A percentile compares a stretch with the other conserved stretches of the same genome.
Evolutionary conservation across 164 flowering plant species (phyloP).

Genomic region (Chimonanthus salicifolius): DNA sequence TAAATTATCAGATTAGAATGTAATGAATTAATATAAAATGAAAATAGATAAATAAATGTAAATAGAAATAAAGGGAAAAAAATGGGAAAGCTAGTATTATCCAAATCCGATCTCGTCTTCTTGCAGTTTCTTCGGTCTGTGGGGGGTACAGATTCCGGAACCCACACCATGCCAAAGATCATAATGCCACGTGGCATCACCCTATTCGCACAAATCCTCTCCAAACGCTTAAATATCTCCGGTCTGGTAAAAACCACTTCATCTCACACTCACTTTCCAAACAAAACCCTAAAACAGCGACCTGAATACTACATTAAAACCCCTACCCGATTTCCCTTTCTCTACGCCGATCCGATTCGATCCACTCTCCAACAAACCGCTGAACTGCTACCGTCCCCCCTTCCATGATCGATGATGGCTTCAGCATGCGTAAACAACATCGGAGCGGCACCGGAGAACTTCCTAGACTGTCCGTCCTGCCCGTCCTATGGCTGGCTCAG

Average conservation of each 20-base stretch:
- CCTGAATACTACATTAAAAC: background rate
- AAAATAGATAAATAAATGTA: too few species aligned
- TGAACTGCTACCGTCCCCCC: background rate
- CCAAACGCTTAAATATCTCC: background rate
- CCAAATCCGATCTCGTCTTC: background rate
- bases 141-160: background rate
- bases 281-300: background rate
- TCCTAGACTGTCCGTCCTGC: slow-evolving; percentile 36
- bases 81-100: too few species aligned
- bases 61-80: too few species aligned
- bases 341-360: background rate
- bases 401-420: slow-evolving; percentile 47
- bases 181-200: background rate
- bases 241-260: background rate
- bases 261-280: background rate
- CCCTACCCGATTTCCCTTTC: background rate
- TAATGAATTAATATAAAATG: too few species aligned
- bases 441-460: slow-evolving; percentile 45
- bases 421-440: slow-evolving; percentile 83
- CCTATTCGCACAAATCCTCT: background rate
- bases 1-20: too few species aligned
- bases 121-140: background rate
- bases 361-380: too few species aligned
- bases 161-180: background rate
- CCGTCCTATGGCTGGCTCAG: slow-evolving; percentile 61